phyloP scores from a whole-genome alignment of 495 filamentous ascomycete species.

The Darksidea phi region DNA sequence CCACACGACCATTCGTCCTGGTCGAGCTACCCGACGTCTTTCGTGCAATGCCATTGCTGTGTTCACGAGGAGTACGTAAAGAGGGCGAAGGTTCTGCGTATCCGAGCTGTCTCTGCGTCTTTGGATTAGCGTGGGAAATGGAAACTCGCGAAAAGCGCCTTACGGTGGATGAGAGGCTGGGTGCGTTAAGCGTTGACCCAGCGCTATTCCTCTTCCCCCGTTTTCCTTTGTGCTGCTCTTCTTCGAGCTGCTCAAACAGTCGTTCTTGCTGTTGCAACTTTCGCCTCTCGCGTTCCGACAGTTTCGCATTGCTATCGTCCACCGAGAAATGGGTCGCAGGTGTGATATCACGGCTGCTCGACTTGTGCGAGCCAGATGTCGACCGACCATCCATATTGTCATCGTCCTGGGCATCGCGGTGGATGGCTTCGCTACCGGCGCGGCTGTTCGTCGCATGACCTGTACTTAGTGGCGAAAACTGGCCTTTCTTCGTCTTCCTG shows the following conservation, averaged over 20 bases:
- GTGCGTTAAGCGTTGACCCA: slow-evolving; percentile 50
- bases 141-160: slow-evolving; percentile 14
- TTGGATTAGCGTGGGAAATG: slow-evolving; percentile 16
- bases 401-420: slow-evolving; percentile 47
- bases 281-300: slow-evolving; percentile 81
- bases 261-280: slow-evolving; percentile 85
- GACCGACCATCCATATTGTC: slow-evolving; percentile 63
- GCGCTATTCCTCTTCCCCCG: slow-evolving; percentile 64
- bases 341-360: slow-evolving; percentile 78
- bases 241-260: slow-evolving; percentile 64
- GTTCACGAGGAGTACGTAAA: slow-evolving; percentile 17
- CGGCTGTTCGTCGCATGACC: slow-evolving; percentile 72
- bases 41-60: slow-evolving; percentile 25
- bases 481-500: slow-evolving; percentile 58
- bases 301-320: slow-evolving; percentile 58
- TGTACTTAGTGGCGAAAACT: slow-evolving; percentile 66
- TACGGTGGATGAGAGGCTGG: slow-evolving; percentile 38
- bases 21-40: slow-evolving; percentile 23
- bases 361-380: slow-evolving; percentile 70
- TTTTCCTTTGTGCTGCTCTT: slow-evolving; percentile 52
- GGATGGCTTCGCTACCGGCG: slow-evolving; percentile 67
- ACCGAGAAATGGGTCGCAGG: slow-evolving; percentile 58
- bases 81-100: slow-evolving; percentile 33
- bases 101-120: slow-evolving; percentile 39
- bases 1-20: slow-evolving; percentile 14